Conservation (phyloP, 192 early-diverging fungal species). For the Dissophora ornata region DNA sequence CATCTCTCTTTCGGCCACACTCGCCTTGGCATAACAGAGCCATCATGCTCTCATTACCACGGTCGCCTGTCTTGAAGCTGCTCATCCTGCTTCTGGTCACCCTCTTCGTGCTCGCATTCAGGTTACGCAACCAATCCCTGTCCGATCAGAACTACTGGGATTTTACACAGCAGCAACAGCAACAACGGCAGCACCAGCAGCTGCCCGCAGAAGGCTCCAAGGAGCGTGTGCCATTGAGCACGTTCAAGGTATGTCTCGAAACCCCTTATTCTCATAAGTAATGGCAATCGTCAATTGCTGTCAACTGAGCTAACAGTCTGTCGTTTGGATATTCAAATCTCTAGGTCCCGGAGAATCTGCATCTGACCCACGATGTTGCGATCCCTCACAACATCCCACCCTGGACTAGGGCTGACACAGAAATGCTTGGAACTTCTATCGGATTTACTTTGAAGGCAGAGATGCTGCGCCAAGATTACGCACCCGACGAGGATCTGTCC, state of each 20-base stretch:
- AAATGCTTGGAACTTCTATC: constrained; percentile 44
- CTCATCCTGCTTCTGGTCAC: constrained; percentile 11
- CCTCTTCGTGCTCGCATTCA: constrained; percentile 12
- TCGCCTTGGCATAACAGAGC: no score
- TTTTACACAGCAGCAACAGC: constrained; percentile 11
- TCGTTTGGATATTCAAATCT: no score
- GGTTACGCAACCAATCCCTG: not conserved
- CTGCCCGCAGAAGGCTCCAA: not conserved
- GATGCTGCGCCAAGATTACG: constrained; percentile 32
- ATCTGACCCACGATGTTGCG: constrained; percentile 56
- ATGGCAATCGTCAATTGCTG: no score
- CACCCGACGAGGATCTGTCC: constrained; percentile 24
- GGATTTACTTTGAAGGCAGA: constrained; percentile 38
- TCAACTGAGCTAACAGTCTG: no score
- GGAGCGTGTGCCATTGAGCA: constrained; percentile 17
- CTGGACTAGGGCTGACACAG: constrained; percentile 55
- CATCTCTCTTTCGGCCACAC: no score
- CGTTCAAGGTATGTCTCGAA: constrained; percentile 22
- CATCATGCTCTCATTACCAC: constrained; percentile 35
- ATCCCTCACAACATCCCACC: constrained; percentile 51
- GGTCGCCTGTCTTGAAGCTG: constrained; percentile 39
- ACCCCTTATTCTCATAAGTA: not conserved
- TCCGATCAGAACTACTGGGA: constrained; percentile 23
- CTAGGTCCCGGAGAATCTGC: constrained; percentile 36
- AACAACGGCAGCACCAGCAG: constrained; percentile 16